These are phyloP conservation scores for Akebia trifoliata DNA, from an alignment of 164 flowering plant species.

Conservation along the genomic window DNA sequence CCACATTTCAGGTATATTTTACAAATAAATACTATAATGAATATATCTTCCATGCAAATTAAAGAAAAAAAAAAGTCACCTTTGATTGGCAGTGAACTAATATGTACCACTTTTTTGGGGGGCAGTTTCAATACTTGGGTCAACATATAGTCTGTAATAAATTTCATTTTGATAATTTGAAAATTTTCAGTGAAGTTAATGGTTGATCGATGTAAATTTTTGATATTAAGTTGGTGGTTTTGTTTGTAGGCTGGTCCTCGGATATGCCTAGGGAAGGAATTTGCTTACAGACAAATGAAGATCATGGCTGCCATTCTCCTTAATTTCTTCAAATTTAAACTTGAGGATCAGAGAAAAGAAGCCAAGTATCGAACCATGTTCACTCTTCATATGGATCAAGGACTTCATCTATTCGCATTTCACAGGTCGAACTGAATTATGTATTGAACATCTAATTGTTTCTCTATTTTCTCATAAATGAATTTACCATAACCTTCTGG, in stretches of 20 bases:
- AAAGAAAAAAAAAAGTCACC: no score
- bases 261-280: conserved; percentile 67
- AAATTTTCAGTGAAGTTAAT: no score
- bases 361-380: conserved; percentile 59
- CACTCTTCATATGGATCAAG: conserved; percentile 61
- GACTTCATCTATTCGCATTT: conserved; percentile 45
- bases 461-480: no score
- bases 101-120: no score
- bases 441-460: no score
- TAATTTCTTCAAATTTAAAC: conserved; percentile 45
- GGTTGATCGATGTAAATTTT: no score
- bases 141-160: no score
- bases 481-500: no score
- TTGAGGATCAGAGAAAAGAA: conserved; percentile 33
- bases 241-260: conserved; percentile 61
- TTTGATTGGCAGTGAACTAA: neutral
- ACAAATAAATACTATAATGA: neutral
- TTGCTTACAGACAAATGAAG: conserved; percentile 81
- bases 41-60: no score
- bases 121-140: no score
- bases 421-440: conserved; percentile 17
- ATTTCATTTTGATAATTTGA: no score
- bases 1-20: conserved; percentile 42
- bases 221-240: no score
- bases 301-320: conserved; percentile 46